Evolutionary conservation across 768 basidiomycete species (phyloP), one percentile per base, ranked within the genome.

Genomic region (Sporobolomyces pararoseus): DNA sequence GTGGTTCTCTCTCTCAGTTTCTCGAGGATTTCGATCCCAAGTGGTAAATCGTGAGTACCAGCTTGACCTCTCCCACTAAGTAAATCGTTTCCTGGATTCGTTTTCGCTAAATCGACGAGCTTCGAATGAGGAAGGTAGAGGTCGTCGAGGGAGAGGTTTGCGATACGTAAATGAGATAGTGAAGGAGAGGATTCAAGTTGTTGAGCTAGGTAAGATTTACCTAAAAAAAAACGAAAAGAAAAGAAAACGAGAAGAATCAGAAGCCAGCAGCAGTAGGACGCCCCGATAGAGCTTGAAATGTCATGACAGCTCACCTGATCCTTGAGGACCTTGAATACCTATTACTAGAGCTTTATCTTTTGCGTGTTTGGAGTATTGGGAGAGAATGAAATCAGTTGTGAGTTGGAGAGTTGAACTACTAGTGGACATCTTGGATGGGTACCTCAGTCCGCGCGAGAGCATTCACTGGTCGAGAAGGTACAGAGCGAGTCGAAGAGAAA

Each of bases 261-360:
- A 21, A 19, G 27, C 14, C 34, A 51, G 27, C 42, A 7, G 46
- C 4, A 21, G 51, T 4, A 25, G 23, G 32, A 32, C n/a, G 2
- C n/a, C n/a, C n/a, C n/a, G n/a, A n/a, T n/a, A n/a, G n/a, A n/a
- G n/a, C n/a, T n/a, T n/a, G n/a, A n/a, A n/a, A n/a, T n/a, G n/a
- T n/a, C n/a, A n/a, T n/a, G 29, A 29, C 13, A 4, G 29, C 49
- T 75, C 79, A 93, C 61, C 89, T 89, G 16, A 61, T 10, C 94
- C 94, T 79, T 97, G 94, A 0, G 94, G 92, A 1, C 94, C 94
- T 80, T 96, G 94, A 21, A 96, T 77, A 3, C 87, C 92, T 17
- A 94, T 86, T 70, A 96, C 88, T 21, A 96, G 81, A 4, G 94
- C 92, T 13, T 16, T 37, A 19, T 31, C 10, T 14, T 17, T 25